Conservation (phyloP, 495 filamentous ascomycete genomes). For the Penicillium bovifimosum region DNA sequence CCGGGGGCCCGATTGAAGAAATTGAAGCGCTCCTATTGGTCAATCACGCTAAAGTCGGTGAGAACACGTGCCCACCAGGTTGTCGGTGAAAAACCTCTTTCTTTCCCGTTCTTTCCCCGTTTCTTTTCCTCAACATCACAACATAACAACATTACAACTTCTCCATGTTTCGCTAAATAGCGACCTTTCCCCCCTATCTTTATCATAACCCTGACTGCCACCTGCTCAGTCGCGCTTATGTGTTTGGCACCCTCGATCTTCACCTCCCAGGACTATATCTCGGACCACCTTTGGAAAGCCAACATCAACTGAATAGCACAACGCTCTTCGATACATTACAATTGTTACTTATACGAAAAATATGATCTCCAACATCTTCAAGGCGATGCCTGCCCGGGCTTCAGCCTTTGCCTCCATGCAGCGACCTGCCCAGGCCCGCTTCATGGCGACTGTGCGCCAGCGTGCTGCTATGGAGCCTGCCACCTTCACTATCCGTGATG, state of each 20-base stretch:
- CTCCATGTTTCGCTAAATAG: constrained; percentile 29
- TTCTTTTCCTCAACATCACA: constrained; percentile 17
- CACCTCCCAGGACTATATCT: constrained; percentile 99
- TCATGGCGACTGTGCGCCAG: constrained; percentile 65
- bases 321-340: constrained; percentile 7
- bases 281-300: constrained; percentile 99
- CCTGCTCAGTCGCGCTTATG: constrained; percentile 69
- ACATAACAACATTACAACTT: not conserved
- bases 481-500: constrained; percentile 93
- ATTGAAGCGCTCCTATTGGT: constrained; percentile 30
- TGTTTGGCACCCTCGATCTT: constrained; percentile 88
- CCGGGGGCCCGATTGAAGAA: constrained; percentile 16
- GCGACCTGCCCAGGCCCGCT: constrained; percentile 49
- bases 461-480: constrained; percentile 69
- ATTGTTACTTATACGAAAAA: constrained; percentile 26
- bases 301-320: constrained; percentile 60
- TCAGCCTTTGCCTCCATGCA: constrained; percentile 49
- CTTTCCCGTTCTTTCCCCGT: constrained; percentile 6
- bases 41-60: constrained; percentile 22
- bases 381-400: constrained; percentile 48
- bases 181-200: constrained; percentile 1
- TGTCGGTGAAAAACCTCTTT: constrained; percentile 25
- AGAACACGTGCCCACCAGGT: constrained; percentile 31
- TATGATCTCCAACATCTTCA: constrained; percentile 68
- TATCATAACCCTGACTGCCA: constrained; percentile 35